These are phyloP conservation scores for Cryptococcus sp. DNA, from an alignment of 1,284 basidiomycete genomes.

Conservation along the genomic window DNA sequence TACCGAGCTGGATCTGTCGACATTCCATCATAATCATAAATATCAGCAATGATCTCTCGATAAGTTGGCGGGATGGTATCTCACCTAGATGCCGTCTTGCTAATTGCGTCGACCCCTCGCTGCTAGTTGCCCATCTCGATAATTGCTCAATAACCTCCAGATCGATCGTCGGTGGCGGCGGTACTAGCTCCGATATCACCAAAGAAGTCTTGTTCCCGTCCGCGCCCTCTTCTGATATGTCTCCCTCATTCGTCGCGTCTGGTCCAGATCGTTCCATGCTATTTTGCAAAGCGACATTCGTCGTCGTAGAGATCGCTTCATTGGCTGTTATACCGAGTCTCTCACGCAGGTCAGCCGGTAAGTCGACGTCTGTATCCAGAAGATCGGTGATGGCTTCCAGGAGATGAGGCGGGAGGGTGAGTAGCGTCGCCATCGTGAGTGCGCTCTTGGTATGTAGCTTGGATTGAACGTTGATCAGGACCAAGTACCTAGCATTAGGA, in stretches of 20 bases:
- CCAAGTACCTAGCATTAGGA: too few relatives aligned
- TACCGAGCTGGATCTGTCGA: slow-evolving; percentile 35
- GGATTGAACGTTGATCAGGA: too few relatives aligned
- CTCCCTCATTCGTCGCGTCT: neutral
- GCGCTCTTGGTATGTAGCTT: neutral
- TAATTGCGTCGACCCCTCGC: neutral
- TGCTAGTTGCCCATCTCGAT: slow-evolving; percentile 15
- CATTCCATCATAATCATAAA: too few relatives aligned
- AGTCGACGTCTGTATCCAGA: slow-evolving; percentile 17
- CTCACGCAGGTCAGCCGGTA: slow-evolving; percentile 11
- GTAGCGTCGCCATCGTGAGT: slow-evolving; percentile 20
- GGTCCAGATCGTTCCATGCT: neutral
- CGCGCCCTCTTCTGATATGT: neutral
- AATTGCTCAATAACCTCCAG: slow-evolving; percentile 8
- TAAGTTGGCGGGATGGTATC: neutral
- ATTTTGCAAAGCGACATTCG: too few relatives aligned
- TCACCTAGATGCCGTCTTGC: neutral
- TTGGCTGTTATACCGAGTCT: too few relatives aligned
- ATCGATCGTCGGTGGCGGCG: slow-evolving; percentile 12
- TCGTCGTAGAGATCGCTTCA: too few relatives aligned
- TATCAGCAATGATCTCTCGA: neutral
- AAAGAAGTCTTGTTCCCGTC: neutral
- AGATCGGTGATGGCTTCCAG: slow-evolving; percentile 31
- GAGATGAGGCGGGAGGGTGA: slow-evolving; percentile 43
- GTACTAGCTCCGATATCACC: neutral